Percentiles rank a stretch among this genome's conserved stretches.
Conservation (phyloP, 208 protist species). For the Lotmaria passim region DNA sequence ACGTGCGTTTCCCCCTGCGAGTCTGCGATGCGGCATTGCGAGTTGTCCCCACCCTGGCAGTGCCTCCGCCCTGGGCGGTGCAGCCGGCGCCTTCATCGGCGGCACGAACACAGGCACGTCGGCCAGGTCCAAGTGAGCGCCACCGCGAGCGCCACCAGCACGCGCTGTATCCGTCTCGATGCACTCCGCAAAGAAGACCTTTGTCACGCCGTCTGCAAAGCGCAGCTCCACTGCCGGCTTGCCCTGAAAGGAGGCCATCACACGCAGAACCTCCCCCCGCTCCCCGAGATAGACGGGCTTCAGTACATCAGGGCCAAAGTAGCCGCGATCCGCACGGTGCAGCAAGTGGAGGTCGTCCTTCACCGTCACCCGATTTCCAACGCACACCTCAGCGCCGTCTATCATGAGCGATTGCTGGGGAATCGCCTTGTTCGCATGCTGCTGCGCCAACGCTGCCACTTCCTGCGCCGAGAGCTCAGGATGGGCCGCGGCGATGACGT, state of each 20-base stretch:
- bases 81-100: neutral
- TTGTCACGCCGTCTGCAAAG: constrained; percentile 81
- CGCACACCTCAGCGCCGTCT: constrained; percentile 39
- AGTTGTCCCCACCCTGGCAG: constrained; percentile 26
- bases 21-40: constrained; percentile 24
- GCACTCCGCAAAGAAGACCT: constrained; percentile 83
- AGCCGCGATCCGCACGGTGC: constrained; percentile 53
- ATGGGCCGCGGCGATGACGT: constrained; percentile 49
- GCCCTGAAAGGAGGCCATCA: constrained; percentile 74
- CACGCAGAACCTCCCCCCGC: constrained; percentile 58
- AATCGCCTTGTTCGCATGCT: constrained; percentile 39
- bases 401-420: constrained; percentile 37
- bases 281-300: constrained; percentile 87
- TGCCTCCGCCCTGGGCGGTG: constrained; percentile 22
- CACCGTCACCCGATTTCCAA: constrained; percentile 64
- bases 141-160: constrained; percentile 22
- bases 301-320: constrained; percentile 67
- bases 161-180: constrained; percentile 34
- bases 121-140: constrained; percentile 7
- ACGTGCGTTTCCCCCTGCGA: neutral
- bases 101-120: constrained; percentile 6
- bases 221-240: constrained; percentile 81
- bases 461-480: constrained; percentile 51
- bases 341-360: constrained; percentile 58
- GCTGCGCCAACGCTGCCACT: constrained; percentile 49